Conservation (phyloP, 108 stramenopile species). For the Asterionellopsis glacialis region DNA sequence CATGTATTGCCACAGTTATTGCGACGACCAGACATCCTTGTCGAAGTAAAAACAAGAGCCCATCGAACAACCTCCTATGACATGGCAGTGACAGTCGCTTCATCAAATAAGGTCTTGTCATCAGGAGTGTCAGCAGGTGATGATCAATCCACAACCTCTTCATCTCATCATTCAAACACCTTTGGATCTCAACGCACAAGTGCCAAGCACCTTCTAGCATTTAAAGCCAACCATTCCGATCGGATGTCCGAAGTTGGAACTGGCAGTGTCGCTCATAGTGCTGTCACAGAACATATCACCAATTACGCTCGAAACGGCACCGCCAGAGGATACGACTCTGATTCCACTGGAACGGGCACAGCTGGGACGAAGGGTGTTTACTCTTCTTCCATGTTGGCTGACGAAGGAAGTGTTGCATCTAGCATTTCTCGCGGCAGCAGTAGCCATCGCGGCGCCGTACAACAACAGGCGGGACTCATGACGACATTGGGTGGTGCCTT, state of each 20-base stretch:
- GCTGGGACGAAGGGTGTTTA: not conserved
- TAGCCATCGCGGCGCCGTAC: conserved; percentile 8
- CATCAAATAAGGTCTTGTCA: not conserved
- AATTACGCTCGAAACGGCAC: conserved; percentile 9
- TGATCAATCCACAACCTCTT: not conserved
- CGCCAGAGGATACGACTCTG: conserved; percentile 14
- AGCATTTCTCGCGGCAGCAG: conserved; percentile 14
- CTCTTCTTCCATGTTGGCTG: conserved; percentile 12
- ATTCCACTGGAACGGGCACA: conserved; percentile 13
- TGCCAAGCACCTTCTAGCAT: conserved; percentile 16
- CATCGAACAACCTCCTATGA: conserved; percentile 75
- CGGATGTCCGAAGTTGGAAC: not conserved
- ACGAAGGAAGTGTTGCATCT: conserved; percentile 43
- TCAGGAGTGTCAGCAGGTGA: not conserved
- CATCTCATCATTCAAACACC: not conserved
- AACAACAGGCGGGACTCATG: conserved; percentile 38
- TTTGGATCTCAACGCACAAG: conserved; percentile 18
- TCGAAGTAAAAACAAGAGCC: conserved; percentile 66
- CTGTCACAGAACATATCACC: conserved; percentile 24
- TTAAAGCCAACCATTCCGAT: conserved; percentile 4
- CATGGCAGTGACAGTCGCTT: conserved; percentile 57
- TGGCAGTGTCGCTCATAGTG: conserved; percentile 33
- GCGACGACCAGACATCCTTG: conserved; percentile 67
- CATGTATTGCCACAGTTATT: conserved; percentile 76
- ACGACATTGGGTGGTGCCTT: conserved; percentile 77